A percentile compares a stretch with the other conserved stretches of the same genome.
phyloP scores from a whole-genome alignment of 331 rosid genomes.

The Quercus tomentella region DNA sequence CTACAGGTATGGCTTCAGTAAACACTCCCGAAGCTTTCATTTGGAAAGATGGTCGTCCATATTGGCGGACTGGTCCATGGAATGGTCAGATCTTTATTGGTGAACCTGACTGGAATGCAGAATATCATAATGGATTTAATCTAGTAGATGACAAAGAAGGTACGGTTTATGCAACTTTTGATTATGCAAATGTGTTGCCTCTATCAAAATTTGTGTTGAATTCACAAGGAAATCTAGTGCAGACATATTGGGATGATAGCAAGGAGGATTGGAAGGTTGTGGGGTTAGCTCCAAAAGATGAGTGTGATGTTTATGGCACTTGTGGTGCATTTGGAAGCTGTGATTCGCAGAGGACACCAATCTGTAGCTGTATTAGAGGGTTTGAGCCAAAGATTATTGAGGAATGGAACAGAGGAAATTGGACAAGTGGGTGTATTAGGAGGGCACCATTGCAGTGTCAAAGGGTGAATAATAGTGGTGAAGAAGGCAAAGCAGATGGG shows the following conservation, averaged over 20 bases:
- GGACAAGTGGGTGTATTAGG: conserved; percentile 6
- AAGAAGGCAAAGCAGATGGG: not conserved
- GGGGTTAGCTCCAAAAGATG: not conserved
- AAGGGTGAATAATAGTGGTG: not conserved
- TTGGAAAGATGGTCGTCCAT: not conserved
- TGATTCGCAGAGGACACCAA: not conserved
- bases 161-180: not conserved
- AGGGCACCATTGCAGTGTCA: not conserved
- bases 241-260: not conserved
- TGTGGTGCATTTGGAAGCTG: conserved; percentile 13
- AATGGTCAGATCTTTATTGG: conserved; percentile 25
- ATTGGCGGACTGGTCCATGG: conserved; percentile 27
- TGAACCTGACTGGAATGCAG: not conserved
- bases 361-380: conserved; percentile 7
- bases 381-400: not conserved
- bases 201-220: not conserved
- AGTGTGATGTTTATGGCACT: conserved; percentile 13
- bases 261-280: not conserved
- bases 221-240: not conserved
- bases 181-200: not conserved
- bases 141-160: not conserved
- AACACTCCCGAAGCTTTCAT: not conserved
- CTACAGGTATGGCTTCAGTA: not conserved
- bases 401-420: conserved; percentile 1
- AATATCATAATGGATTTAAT: not conserved